A percentile compares a stretch with the other conserved stretches of the same genome.
These are phyloP conservation scores for Eremochloa ophiuroides DNA, from an alignment of 176 grass and related monocot genomes.

Conservation along the genomic window DNA sequence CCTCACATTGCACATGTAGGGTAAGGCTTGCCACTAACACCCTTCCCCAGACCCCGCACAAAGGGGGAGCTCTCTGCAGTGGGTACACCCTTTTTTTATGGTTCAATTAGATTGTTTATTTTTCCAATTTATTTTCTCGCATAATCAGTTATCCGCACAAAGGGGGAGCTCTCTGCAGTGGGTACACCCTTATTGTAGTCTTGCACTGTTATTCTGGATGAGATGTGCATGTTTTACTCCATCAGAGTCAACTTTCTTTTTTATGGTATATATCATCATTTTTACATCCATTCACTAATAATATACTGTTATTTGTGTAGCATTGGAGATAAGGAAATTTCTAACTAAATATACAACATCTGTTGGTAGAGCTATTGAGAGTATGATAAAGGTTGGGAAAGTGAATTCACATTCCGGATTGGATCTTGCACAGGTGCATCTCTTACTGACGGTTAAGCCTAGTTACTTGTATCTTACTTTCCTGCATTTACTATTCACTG, in stretches of 20 bases:
- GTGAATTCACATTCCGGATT: constrained; percentile 62
- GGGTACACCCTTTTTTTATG: too few species aligned
- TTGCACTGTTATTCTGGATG: background rate
- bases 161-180: too few species aligned
- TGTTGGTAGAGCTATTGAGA: constrained; percentile 68
- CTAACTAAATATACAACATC: constrained; percentile 42
- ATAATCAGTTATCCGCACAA: background rate
- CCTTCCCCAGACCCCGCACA: too few species aligned
- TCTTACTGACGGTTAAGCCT: too few species aligned
- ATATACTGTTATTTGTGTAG: constrained; percentile 49
- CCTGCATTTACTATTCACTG: too few species aligned
- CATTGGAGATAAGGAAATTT: constrained; percentile 52
- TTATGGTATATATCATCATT: background rate
- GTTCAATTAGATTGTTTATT: background rate
- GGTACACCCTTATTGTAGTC: too few species aligned
- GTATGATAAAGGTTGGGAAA: constrained; percentile 81
- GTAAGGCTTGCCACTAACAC: too few species aligned
- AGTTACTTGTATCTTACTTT: too few species aligned
- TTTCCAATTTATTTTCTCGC: background rate
- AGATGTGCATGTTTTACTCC: background rate
- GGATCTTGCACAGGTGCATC: constrained; percentile 84
- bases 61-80: too few species aligned
- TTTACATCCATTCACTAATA: background rate
- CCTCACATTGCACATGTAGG: too few species aligned
- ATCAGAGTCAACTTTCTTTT: background rate